phyloP scores from a whole-genome alignment of 192 early-diverging fungal species.

The Coemansia sp. region DNA sequence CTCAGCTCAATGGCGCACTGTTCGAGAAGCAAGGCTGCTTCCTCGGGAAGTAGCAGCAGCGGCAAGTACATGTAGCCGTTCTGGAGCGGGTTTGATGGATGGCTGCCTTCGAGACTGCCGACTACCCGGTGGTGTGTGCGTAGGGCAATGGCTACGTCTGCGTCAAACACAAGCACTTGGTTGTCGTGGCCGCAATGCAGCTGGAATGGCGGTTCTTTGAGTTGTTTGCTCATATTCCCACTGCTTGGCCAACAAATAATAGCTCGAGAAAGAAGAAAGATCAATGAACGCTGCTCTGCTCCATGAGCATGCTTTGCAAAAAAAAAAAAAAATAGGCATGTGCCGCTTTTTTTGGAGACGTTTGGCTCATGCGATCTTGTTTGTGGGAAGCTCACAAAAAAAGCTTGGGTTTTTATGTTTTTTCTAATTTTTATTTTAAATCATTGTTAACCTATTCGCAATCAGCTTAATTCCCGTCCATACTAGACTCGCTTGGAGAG shows the following conservation, averaged over 20 bases:
- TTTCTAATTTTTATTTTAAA: background rate
- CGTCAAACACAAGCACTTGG: slow-evolving; percentile 28
- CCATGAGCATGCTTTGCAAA: too few species aligned
- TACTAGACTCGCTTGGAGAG: background rate
- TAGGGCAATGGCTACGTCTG: slow-evolving; percentile 46
- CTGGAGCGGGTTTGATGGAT: slow-evolving; percentile 72
- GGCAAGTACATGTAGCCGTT: slow-evolving; percentile 79
- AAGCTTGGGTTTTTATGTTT: background rate
- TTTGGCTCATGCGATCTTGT: too few species aligned
- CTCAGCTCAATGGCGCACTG: slow-evolving; percentile 16
- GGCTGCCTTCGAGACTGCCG: slow-evolving; percentile 68
- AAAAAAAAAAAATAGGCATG: too few species aligned
- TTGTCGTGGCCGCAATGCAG: slow-evolving; percentile 5
- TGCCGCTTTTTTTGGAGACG: background rate
- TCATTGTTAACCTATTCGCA: background rate
- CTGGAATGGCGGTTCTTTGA: background rate
- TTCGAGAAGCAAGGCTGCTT: slow-evolving; percentile 60
- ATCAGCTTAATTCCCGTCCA: too few species aligned
- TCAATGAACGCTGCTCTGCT: too few species aligned
- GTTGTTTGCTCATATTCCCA: background rate
- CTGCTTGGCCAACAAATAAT: background rate
- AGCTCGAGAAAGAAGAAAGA: background rate
- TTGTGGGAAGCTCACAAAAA: too few species aligned
- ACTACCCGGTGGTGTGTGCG: slow-evolving; percentile 64
- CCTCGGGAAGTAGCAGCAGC: slow-evolving; percentile 72